Base-by-base conservation (phyloP, 176 grass and related monocot genomes). In the Cenchrus americanus region DNA sequence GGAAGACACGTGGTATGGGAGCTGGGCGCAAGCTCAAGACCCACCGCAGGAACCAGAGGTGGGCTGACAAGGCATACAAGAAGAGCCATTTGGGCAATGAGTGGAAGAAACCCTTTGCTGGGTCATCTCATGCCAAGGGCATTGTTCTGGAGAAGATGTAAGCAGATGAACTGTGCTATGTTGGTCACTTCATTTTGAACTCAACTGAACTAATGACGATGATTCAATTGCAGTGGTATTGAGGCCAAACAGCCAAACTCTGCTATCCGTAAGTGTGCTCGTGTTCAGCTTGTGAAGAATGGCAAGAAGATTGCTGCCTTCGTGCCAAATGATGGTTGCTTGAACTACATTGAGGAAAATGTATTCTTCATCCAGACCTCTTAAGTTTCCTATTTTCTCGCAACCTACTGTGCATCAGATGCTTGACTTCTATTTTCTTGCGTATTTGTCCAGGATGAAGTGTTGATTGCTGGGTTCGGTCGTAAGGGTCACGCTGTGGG, bases 1-100 rank as follows among this genome's bases (percentile, higher is more conserved):
- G 91, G 69, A 93, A 93, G 84, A 93, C 91, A 73, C 91, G 88
- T 87, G 91, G 91, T 87, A 93, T 93, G 88, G 91, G 80, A 93
- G 87, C 87, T 73, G 88, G 81, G 57, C 91, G 88, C 64, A 93
- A 90, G 84, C 85, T 93, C 76, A 93, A 89, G 84, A 90, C 87
- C 67, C 87, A 93, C 84, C 85, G 91, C 50, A 93, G 88, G 85
- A 90, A 87, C 81, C 87, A 90, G 52, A 81, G 91, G 76, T 93
- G 91, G 88, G 91, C 91, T 44, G 91, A 93, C 71, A 93, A 93
- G 73, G 88, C 88, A 52, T 93, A 93, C 87, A 93, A 93, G 84
- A 93, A 93, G 87, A 93, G 91, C 74, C 91, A 92, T 63, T 57
- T 92, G 86, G 90, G 90, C 10, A 92, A 89, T 14, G 90, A 92